Base-by-base conservation (phyloP, 73 alveolate genomes). In the Symbiodinium natans region DNA sequence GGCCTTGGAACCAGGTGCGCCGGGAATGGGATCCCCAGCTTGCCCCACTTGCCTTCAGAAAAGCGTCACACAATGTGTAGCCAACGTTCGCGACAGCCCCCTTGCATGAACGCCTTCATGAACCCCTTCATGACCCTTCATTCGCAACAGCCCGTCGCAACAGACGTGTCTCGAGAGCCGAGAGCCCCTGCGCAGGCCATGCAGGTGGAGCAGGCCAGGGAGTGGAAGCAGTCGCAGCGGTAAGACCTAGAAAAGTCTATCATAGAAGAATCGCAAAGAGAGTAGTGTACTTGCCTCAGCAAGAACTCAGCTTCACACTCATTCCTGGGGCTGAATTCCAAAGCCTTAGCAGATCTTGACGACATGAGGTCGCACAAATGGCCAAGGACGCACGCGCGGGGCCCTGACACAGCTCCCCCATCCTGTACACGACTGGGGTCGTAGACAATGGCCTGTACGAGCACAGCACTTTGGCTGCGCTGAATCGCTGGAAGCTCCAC, bases 1-100 rank as follows among this genome's bases (percentile, higher is more conserved):
- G 11, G 48, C 93, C 95, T 88, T 88, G 88, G 96, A 90, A 6
- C 96, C 96, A 3, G 96, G 96, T 11, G 96, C 96, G 10, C 96
- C 96, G 3, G 96, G 96, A 25, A 71, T 17, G 6, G 87, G 88
- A n/a, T 68, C 74, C 2, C 96, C 96, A 7, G 96, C 43, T 6
- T 48, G 63, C 94, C 94, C 36, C 80, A 9, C 33, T 63, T 63
- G 80, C 80, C 36, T 46, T 46, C 13, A 13, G 59, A 46, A 46
- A n/a, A n/a, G n/a, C n/a, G n/a, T n/a, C n/a, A n/a, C n/a, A n/a
- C n/a, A n/a, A n/a, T n/a, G n/a, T n/a, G n/a, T n/a, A n/a, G n/a
- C n/a, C n/a, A n/a, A n/a, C n/a, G n/a, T n/a, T n/a, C n/a, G n/a
- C n/a, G n/a, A n/a, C n/a, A n/a, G n/a, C n/a, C n/a, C n/a, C n/a